Conservation (phyloP, 306 rosid genomes). For the Mimosa pudica region DNA sequence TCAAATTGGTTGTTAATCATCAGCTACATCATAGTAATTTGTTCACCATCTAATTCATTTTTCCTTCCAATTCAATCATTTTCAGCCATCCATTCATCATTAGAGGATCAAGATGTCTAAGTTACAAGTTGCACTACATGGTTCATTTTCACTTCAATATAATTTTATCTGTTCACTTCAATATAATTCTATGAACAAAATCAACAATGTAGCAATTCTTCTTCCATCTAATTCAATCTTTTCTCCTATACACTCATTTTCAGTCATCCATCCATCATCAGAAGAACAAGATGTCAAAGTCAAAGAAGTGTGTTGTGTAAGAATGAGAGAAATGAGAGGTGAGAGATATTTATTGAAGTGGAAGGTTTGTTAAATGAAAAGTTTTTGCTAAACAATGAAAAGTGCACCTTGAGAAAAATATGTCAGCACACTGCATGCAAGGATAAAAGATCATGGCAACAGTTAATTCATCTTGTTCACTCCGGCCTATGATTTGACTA, state of each 20-base stretch:
- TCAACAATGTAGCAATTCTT: no score
- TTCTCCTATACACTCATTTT: no score
- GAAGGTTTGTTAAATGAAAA: not conserved
- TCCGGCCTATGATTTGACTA: conserved; percentile 86
- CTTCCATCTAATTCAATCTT: no score
- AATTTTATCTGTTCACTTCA: not conserved
- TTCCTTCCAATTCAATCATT: not conserved
- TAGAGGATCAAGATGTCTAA: not conserved
- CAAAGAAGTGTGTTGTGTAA: no score
- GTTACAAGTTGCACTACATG: not conserved
- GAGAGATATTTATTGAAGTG: no score
- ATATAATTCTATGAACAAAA: not conserved
- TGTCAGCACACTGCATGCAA: conserved; percentile 97
- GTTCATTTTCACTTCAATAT: not conserved
- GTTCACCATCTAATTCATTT: no score
- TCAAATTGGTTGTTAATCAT: not conserved
- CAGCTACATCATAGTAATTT: no score
- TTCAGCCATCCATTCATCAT: not conserved
- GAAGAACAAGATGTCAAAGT: no score
- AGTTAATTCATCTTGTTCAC: conserved; percentile 68
- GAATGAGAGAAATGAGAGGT: no score
- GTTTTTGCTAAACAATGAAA: not conserved
- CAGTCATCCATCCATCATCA: no score
- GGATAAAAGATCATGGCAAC: conserved; percentile 95
- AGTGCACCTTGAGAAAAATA: conserved; percentile 77